phyloP scores from a whole-genome alignment of 1,284 basidiomycete species.

The Heliocybe sulcata region DNA sequence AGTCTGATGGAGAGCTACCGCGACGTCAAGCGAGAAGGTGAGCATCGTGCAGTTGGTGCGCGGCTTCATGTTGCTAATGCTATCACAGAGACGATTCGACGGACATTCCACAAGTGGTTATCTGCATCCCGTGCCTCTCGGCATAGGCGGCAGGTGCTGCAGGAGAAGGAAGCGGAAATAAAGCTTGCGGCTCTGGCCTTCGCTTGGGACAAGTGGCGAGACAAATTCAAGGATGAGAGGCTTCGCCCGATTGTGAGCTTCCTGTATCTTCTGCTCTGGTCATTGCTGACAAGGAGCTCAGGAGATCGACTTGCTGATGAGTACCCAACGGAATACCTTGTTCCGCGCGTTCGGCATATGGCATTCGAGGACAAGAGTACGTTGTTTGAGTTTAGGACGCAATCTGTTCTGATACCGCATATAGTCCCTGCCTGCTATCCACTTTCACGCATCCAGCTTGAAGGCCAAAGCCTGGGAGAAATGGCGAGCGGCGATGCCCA shows the following conservation, averaged over 20 bases:
- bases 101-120: conserved; percentile 68
- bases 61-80: background rate
- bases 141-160: conserved; percentile 48
- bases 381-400: conserved; percentile 9
- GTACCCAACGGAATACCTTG: conserved; percentile 50
- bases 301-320: conserved; percentile 55
- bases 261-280: background rate
- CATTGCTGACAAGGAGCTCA: conserved; percentile 19
- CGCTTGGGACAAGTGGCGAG: conserved; percentile 74
- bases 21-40: conserved; percentile 70
- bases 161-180: conserved; percentile 57
- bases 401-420: conserved; percentile 10
- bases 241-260: conserved; percentile 55
- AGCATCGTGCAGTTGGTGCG: conserved; percentile 2
- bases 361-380: conserved; percentile 66
- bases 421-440: conserved; percentile 69
- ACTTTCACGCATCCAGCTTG: conserved; percentile 53
- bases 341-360: conserved; percentile 64
- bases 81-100: conserved; percentile 53
- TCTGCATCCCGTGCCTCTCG: conserved; percentile 45
- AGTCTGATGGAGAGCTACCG: conserved; percentile 78
- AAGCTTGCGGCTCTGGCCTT: conserved; percentile 37
- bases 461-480: conserved; percentile 55
- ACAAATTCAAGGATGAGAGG: conserved; percentile 52
- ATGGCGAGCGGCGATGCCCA: conserved; percentile 67